phyloP scores from a whole-genome alignment of 2,329 filamentous ascomycete genomes.

The Plenodomus lindquistii region DNA sequence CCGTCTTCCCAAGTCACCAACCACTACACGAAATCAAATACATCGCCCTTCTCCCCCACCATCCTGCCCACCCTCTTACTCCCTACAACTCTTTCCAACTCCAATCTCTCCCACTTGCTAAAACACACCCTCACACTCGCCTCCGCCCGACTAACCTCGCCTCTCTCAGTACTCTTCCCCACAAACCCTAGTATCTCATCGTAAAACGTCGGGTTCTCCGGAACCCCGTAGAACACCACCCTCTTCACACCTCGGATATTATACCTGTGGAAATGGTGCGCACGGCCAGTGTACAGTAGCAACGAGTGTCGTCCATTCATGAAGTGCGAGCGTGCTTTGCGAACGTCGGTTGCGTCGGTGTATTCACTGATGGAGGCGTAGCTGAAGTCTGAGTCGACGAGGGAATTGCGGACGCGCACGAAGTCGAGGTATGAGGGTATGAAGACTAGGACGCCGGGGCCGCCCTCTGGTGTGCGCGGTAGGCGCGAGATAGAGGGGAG shows the following conservation, averaged over 20 bases:
- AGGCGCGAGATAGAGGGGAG: constrained; percentile 74
- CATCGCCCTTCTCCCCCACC: constrained; percentile 81
- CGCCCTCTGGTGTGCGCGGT: constrained; percentile 59
- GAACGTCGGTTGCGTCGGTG: constrained; percentile 74
- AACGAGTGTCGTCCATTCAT: constrained; percentile 78
- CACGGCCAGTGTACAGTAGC: constrained; percentile 87
- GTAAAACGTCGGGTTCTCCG: constrained; percentile 85
- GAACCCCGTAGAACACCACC: constrained; percentile 87
- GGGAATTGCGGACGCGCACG: constrained; percentile 88
- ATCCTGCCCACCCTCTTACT: constrained; percentile 79
- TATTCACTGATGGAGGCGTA: constrained; percentile 93
- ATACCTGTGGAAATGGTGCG: constrained; percentile 96
- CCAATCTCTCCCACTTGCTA: constrained; percentile 86
- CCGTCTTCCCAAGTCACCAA: too few relatives aligned
- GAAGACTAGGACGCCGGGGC: constrained; percentile 77
- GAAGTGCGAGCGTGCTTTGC: constrained; percentile 86
- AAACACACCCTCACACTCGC: constrained; percentile 65
- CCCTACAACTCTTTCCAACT: constrained; percentile 85
- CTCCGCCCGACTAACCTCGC: constrained; percentile 57
- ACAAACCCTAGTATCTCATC: constrained; percentile 74
- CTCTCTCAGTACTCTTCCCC: constrained; percentile 58
- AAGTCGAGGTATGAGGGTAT: constrained; percentile 95
- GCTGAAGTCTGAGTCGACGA: constrained; percentile 71
- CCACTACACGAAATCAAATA: constrained; percentile 84
- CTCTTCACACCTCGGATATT: constrained; percentile 77